phyloP scores from a whole-genome alignment of 345 rosid genomes.

The Eutrema yunnanense region DNA sequence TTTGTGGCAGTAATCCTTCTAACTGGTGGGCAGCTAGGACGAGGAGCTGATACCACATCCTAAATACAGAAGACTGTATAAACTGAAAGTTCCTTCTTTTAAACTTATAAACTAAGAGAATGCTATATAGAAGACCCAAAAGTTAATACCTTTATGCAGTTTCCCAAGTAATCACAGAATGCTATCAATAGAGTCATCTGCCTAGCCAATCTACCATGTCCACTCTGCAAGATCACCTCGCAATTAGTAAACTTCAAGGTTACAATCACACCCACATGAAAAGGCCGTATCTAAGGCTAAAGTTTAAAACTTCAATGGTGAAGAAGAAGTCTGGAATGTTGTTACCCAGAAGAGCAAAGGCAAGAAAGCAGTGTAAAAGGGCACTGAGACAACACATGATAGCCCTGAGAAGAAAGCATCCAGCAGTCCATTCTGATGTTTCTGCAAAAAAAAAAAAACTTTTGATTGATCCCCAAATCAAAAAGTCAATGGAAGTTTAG shows the following conservation, averaged over 20 bases:
- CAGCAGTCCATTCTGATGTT: constrained; percentile 45
- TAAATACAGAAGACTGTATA: constrained; percentile 22
- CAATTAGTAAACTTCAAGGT: not conserved
- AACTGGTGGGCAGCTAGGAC: constrained; percentile 91
- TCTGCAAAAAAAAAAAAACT: constrained; percentile 38
- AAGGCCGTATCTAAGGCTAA: not conserved
- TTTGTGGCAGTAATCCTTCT: constrained; percentile 79
- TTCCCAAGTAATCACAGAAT: constrained; percentile 88
- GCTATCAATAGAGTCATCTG: constrained; percentile 97
- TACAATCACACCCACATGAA: not conserved
- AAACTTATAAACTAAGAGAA: not conserved
- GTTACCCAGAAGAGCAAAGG: constrained; percentile 97
- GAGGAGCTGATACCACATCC: constrained; percentile 95
- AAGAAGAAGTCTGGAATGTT: not conserved
- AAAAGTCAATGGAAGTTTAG: not conserved
- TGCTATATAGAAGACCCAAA: not conserved
- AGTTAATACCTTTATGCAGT: constrained; percentile 66
- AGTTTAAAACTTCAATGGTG: constrained; percentile 5
- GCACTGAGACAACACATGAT: constrained; percentile 95
- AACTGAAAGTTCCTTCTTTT: not conserved
- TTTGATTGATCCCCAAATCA: not conserved
- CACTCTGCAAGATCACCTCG: constrained; percentile 53
- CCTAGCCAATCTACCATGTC: constrained; percentile 95
- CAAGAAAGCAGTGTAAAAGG: constrained; percentile 93
- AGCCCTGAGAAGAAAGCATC: constrained; percentile 80